Conservation (phyloP, 176 grass and related monocot genomes). For the Raddia guianensis region DNA sequence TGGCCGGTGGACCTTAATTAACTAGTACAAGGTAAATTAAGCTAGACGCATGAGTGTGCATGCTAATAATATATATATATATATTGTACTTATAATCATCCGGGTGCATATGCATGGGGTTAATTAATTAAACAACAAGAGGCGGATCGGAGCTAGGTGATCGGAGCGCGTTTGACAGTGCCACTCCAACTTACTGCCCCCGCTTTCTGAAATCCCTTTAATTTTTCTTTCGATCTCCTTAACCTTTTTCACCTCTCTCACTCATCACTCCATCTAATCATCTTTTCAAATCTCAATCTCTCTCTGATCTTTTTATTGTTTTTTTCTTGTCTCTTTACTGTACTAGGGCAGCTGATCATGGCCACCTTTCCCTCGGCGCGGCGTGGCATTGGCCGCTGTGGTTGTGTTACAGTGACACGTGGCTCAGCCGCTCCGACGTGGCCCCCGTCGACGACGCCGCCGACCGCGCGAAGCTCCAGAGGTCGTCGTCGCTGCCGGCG, state of each 20-base stretch:
- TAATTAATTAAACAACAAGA: constrained; percentile 50
- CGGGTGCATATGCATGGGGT: neutral
- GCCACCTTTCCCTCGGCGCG: constrained; percentile 16
- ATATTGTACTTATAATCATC: constrained; percentile 1
- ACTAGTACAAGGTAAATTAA: constrained; percentile 1
- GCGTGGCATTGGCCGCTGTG: neutral
- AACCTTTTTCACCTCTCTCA: constrained; percentile 27
- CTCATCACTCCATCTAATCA: constrained; percentile 48
- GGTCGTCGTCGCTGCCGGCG: constrained; percentile 59
- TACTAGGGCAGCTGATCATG: constrained; percentile 30
- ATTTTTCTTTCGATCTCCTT: constrained; percentile 27
- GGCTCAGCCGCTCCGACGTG: constrained; percentile 45
- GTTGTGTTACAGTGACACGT: constrained; percentile 47
- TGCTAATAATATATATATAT: constrained; percentile 10
- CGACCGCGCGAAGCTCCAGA: constrained; percentile 80
- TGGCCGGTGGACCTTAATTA: neutral
- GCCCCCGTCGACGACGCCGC: constrained; percentile 29
- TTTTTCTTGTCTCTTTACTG: constrained; percentile 40
- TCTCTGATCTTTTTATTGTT: constrained; percentile 39
- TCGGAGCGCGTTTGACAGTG: constrained; percentile 44
- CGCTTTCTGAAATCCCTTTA: constrained; percentile 8
- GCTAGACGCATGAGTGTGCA: neutral
- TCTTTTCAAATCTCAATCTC: constrained; percentile 44
- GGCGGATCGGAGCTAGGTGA: constrained; percentile 10
- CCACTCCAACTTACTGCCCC: constrained; percentile 55